Conservation (phyloP, 768 basidiomycete genomes). For the Russula olivacea region DNA sequence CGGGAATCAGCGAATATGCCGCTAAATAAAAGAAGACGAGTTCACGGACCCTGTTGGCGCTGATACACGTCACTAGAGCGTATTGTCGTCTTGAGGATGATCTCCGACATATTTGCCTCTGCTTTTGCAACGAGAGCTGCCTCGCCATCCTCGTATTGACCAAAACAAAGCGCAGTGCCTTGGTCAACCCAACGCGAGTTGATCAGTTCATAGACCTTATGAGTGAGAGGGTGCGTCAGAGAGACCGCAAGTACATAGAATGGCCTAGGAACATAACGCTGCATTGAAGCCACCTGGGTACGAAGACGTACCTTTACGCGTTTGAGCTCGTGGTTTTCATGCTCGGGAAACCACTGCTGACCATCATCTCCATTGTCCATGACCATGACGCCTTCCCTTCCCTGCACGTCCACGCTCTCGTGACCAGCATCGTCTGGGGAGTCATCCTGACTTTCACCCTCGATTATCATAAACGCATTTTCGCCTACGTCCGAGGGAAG, state of each 20-base stretch:
- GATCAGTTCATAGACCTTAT: slow-evolving; percentile 89
- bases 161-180: slow-evolving; percentile 95
- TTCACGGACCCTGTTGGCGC: slow-evolving; percentile 68
- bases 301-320: slow-evolving; percentile 67
- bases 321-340: slow-evolving; percentile 65
- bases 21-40: slow-evolving; percentile 10
- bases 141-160: slow-evolving; percentile 75
- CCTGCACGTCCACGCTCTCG: slow-evolving; percentile 39
- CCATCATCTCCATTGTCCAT: slow-evolving; percentile 47
- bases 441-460: slow-evolving; percentile 21
- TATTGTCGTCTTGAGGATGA: slow-evolving; percentile 76
- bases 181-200: slow-evolving; percentile 91
- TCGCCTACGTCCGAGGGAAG: slow-evolving; percentile 20
- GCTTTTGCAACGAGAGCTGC: slow-evolving; percentile 81
- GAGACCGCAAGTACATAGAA: slow-evolving; percentile 26
- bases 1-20: slow-evolving; percentile 8
- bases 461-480: slow-evolving; percentile 23
- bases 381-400: slow-evolving; percentile 38
- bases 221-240: slow-evolving; percentile 3
- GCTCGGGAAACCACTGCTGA: slow-evolving; percentile 54
- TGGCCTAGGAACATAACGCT: slow-evolving; percentile 18
- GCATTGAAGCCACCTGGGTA: slow-evolving; percentile 23
- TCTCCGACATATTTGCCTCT: slow-evolving; percentile 62
- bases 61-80: slow-evolving; percentile 82
- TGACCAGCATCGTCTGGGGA: slow-evolving; percentile 13